Conservation (phyloP, 2,329 filamentous ascomycete species). For the Monosporascus sp. region DNA sequence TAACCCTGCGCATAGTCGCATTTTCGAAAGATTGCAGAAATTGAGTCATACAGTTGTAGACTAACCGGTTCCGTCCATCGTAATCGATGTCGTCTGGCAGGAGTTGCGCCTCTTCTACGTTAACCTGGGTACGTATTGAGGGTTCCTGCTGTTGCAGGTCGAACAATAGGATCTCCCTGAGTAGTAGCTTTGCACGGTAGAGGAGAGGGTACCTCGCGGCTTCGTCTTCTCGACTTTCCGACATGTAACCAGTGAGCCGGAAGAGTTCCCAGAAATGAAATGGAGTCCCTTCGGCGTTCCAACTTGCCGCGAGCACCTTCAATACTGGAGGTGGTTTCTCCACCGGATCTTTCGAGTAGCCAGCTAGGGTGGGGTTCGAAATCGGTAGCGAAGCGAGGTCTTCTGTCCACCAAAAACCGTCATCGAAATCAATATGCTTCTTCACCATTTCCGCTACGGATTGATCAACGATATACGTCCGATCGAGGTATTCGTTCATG, state of each 20-base stretch:
- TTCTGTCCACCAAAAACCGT: slow-evolving; percentile 55
- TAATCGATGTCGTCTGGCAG: slow-evolving; percentile 40
- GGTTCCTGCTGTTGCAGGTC: slow-evolving; percentile 47
- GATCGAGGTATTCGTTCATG: slow-evolving; percentile 48
- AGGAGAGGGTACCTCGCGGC: slow-evolving; percentile 44
- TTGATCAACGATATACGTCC: slow-evolving; percentile 37
- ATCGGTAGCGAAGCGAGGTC: slow-evolving; percentile 38
- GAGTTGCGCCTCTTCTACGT: slow-evolving; percentile 26
- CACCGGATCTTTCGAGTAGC: slow-evolving; percentile 33
- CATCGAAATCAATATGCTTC: slow-evolving; percentile 46
- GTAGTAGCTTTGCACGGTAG: slow-evolving; percentile 49
- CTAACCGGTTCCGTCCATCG: slow-evolving; percentile 41
- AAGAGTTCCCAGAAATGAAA: slow-evolving; percentile 51
- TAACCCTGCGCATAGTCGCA: slow-evolving; percentile 33
- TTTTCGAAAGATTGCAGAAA: slow-evolving; percentile 50
- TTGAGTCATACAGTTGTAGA: slow-evolving; percentile 45
- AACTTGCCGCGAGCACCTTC: slow-evolving; percentile 45
- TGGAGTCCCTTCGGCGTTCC: slow-evolving; percentile 42
- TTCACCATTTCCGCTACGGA: slow-evolving; percentile 37
- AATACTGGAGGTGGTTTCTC: slow-evolving; percentile 45
- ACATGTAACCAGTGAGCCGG: slow-evolving; percentile 44
- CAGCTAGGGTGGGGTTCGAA: slow-evolving; percentile 32
- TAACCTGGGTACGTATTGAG: slow-evolving; percentile 34
- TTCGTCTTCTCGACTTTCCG: slow-evolving; percentile 43
- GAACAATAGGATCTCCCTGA: slow-evolving; percentile 50